Evolutionary conservation across 139 green algal species (phyloP).

Genomic region (Chlamydomonas schloesseri): DNA sequence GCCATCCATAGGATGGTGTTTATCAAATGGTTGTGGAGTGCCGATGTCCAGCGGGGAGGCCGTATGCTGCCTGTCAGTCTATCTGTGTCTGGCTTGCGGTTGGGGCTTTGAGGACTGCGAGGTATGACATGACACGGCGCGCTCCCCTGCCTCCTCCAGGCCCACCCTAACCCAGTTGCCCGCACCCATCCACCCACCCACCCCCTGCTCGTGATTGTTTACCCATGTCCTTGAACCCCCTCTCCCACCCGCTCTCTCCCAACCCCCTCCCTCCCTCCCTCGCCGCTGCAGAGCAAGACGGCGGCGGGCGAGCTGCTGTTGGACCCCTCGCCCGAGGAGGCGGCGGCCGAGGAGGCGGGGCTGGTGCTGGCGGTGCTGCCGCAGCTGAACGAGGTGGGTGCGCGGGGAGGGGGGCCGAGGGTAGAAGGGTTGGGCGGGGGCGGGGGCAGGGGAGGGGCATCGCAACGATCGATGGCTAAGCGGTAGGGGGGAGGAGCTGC

Average conservation of each 20-base stretch:
- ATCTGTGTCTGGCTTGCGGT: neutral
- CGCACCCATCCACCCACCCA: too few relatives aligned
- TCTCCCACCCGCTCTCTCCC: neutral
- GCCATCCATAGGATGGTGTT: too few relatives aligned
- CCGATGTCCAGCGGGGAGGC: neutral
- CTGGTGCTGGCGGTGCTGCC: constrained; percentile 73
- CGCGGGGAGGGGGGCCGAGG: neutral
- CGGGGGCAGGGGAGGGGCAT: neutral
- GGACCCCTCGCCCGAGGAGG: constrained; percentile 72
- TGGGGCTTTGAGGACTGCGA: neutral
- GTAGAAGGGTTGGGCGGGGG: neutral
- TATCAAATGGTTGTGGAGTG: too few relatives aligned
- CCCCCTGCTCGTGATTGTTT: too few relatives aligned
- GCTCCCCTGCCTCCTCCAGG: neutral
- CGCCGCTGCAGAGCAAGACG: constrained; percentile 28
- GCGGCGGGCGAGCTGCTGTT: constrained; percentile 68
- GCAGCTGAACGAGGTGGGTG: constrained; percentile 56
- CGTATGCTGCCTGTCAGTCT: too few relatives aligned
- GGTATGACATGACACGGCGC: neutral
- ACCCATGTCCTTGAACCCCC: too few relatives aligned
- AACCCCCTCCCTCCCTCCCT: neutral
- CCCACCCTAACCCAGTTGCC: too few relatives aligned
- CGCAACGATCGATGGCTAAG: neutral
- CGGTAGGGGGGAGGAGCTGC: too few relatives aligned
- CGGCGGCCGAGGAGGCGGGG: constrained; percentile 56